Conservation (phyloP, 1,284 basidiomycete species). For the Heliocybe sulcata region DNA sequence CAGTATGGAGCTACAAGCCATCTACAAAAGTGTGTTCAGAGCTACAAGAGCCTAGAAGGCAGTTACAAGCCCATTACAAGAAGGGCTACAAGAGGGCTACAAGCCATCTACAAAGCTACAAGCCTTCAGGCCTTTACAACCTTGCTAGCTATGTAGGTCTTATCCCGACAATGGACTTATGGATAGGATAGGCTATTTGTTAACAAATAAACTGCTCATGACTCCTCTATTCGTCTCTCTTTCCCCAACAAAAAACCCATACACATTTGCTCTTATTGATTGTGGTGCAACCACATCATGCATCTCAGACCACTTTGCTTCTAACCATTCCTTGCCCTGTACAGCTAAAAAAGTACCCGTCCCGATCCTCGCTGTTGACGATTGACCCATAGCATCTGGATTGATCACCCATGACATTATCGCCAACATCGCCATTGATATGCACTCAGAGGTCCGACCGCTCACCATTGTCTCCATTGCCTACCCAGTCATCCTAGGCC, state of each 20-base stretch:
- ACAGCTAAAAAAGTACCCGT: slow-evolving; percentile 18
- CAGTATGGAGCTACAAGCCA: too few relatives aligned
- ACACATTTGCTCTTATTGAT: slow-evolving; percentile 25
- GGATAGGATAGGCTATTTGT: too few relatives aligned
- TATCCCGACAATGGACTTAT: too few relatives aligned
- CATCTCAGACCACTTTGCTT: slow-evolving; percentile 25
- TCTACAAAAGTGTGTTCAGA: too few relatives aligned
- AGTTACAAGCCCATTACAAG: too few relatives aligned
- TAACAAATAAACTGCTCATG: too few relatives aligned
- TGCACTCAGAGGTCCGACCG: slow-evolving; percentile 15
- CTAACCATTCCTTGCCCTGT: slow-evolving; percentile 21
- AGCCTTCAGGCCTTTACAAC: too few relatives aligned
- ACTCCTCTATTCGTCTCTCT: slow-evolving; percentile 17
- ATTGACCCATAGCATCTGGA: slow-evolving; percentile 24
- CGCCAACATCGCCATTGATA: slow-evolving; percentile 15
- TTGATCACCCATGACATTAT: slow-evolving; percentile 27
- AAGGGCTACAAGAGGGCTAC: too few relatives aligned
- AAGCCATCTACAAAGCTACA: too few relatives aligned
- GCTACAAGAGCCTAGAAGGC: too few relatives aligned
- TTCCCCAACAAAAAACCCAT: slow-evolving; percentile 23
- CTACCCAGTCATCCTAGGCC: slow-evolving; percentile 24
- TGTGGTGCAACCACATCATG: slow-evolving; percentile 25
- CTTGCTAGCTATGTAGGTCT: too few relatives aligned
- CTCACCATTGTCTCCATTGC: slow-evolving; percentile 14
- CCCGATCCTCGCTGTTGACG: slow-evolving; percentile 25